Evolutionary conservation across 345 rosid species (phyloP).

Genomic region (Aurinia saxatilis): DNA sequence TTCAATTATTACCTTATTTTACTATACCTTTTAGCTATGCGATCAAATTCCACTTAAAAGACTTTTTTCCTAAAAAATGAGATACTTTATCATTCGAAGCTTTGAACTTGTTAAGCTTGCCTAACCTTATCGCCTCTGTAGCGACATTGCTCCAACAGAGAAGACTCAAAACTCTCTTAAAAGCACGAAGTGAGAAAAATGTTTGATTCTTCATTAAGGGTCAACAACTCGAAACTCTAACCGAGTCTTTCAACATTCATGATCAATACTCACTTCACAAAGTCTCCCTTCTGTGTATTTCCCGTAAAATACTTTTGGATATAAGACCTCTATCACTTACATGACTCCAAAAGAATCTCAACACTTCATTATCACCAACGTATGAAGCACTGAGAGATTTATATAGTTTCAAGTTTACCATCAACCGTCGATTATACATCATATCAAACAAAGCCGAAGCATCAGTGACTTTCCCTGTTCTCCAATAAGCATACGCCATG

Average conservation of each 20-base stretch:
- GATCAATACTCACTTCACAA: constrained; percentile 7
- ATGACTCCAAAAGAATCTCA: constrained; percentile 69
- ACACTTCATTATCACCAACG: constrained; percentile 39
- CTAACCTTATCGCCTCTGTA: no score
- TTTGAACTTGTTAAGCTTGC: no score
- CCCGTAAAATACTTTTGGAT: constrained; percentile 56
- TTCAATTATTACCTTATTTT: no score
- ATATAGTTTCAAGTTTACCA: constrained; percentile 65
- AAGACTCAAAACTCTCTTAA: no score
- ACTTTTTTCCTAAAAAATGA: no score
- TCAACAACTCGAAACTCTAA: background rate
- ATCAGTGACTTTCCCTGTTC: constrained; percentile 49
- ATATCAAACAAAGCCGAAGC: constrained; percentile 51
- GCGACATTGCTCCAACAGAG: no score
- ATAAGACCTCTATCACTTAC: constrained; percentile 54
- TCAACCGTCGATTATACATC: constrained; percentile 70
- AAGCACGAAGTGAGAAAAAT: no score
- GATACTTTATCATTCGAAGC: no score
- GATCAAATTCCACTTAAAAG: no score
- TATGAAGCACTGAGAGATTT: constrained; percentile 53
- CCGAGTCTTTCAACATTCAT: background rate
- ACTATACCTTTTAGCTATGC: no score
- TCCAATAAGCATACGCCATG: constrained; percentile 78
- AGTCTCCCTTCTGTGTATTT: constrained; percentile 28
- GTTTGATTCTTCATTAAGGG: no score